A percentile compares a stretch with the other conserved stretches of the same genome.
Conservation (phyloP, 352 stramenopile species). For the Globisporangium paroecandrum region DNA sequence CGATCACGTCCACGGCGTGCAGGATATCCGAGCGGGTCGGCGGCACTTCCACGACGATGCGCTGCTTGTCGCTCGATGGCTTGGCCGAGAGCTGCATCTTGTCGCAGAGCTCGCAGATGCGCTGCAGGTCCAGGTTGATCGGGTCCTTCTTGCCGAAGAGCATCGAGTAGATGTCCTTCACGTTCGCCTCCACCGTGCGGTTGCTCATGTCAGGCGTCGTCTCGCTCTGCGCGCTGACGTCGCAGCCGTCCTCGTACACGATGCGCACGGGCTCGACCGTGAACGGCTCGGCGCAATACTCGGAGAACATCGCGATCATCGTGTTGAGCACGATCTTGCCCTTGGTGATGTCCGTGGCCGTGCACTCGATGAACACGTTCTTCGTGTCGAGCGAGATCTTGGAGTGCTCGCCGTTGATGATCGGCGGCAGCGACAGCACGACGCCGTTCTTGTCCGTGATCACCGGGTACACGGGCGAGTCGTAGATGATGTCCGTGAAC, state of each 20-base stretch:
- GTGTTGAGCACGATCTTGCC: conserved; percentile 99
- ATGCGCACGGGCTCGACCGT: conserved; percentile 96
- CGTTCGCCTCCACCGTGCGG: conserved; percentile 78
- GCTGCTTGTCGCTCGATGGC: conserved; percentile 50
- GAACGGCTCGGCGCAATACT: conserved; percentile 97
- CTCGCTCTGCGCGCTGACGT: conserved; percentile 62
- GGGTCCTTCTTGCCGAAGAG: conserved; percentile 77
- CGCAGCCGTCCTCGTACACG: conserved; percentile 90
- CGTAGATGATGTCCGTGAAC: conserved; percentile 99
- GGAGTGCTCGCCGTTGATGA: conserved; percentile 98
- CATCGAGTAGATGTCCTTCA: conserved; percentile 88
- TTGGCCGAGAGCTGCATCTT: conserved; percentile 98
- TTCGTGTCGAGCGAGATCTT: conserved; percentile 97
- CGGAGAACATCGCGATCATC: conserved; percentile 99
- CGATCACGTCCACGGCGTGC: conserved; percentile 98
- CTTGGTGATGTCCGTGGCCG: conserved; percentile 99
- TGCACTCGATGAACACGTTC: conserved; percentile 99
- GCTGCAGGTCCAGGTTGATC: conserved; percentile 79
- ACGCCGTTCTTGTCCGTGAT: conserved; percentile 95
- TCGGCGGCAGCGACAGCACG: conserved; percentile 97
- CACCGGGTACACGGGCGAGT: conserved; percentile 97
- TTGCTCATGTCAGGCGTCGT: conserved; percentile 93
- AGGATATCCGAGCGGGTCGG: conserved; percentile 98
- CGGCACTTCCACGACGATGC: conserved; percentile 93
- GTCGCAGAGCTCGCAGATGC: conserved; percentile 92